Base-by-base conservation (phyloP, 176 grass and related monocot species). In the Juncus inflexus region DNA sequence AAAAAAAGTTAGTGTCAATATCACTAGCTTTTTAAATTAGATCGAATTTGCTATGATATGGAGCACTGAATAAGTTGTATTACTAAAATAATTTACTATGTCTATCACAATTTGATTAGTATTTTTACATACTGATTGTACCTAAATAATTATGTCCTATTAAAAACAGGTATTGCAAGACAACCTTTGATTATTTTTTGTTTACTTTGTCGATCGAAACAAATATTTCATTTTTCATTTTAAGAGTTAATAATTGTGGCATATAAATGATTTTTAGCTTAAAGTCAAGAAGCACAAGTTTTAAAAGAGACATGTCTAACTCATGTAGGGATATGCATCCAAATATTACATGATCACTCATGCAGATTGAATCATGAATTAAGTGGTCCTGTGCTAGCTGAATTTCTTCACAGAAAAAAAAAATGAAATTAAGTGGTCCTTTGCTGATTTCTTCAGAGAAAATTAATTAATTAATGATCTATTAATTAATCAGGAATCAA, bases 271-370 rank as follows among this genome's bases (percentile, higher is more conserved):
- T 47, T 47, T 47, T 47, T 47, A 47, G 43, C 6, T 5, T 47
- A 47, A 47, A 6, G 15, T 35, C 7, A 11, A 28, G n/a, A 57
- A 55, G 39, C 40, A 57, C 15, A 57, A 0, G 10, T 28, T 41
- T 70, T 70, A 70, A 70, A 70, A 45, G 38, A 6, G 49, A 70
- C 52, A 70, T 58, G 52, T 58, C 39, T 5, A 42, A 41, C 50
- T 39, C 56, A 70, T 70, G 67, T 70, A 70, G 38, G 14, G 19
- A 58, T 58, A 70, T 70, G 57, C 52, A 59, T 42, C 54, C 53
- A 71, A 59, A 71, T 71, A 71, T 15, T 42, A 42, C 13, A 13
- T 47, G 43, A 47, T 38, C 43, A 15, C 40, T 67, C 10, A 55
- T 37, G 37, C 37, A 63, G 52, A 70, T 38, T 3, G 50, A 37